phyloP scores from a whole-genome alignment of 306 rosid genomes.

The Quillaja saponaria region DNA sequence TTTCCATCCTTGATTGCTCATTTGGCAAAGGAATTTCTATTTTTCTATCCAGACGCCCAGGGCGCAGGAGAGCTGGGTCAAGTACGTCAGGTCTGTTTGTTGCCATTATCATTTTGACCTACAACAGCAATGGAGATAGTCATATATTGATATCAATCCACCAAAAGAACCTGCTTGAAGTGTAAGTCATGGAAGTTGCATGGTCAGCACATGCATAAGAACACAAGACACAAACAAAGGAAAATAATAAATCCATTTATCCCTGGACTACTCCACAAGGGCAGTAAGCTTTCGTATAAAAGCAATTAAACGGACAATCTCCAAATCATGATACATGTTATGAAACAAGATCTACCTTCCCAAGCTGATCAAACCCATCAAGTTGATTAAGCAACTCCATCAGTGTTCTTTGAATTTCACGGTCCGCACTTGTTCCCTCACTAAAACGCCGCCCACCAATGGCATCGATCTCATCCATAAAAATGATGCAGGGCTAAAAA shows the following conservation, averaged over 20 bases:
- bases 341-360: conserved; percentile 61
- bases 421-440: conserved; percentile 96
- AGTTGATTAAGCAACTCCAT: conserved; percentile 97
- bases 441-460: conserved; percentile 99
- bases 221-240: neutral
- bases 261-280: neutral
- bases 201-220: neutral
- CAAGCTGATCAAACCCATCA: conserved; percentile 97
- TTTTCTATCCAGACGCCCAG: conserved; percentile 90
- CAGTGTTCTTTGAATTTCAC: conserved; percentile 94
- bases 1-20: conserved; percentile 93
- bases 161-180: conserved; percentile 12
- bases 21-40: conserved; percentile 97
- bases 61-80: conserved; percentile 97
- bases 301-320: neutral
- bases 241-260: neutral
- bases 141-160: conserved; percentile 7
- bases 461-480: conserved; percentile 99
- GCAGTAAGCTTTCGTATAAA: neutral
- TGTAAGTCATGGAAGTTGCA: conserved; percentile 8
- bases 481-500: conserved; percentile 91
- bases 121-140: conserved; percentile 14
- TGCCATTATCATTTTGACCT: conserved; percentile 99
- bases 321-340: conserved; percentile 3
- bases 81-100: conserved; percentile 93